A percentile compares a stretch with the other conserved stretches of the same genome.
phyloP scores from a whole-genome alignment of 1,139 yeast species.

The Suhomyces bolitotheri region DNA sequence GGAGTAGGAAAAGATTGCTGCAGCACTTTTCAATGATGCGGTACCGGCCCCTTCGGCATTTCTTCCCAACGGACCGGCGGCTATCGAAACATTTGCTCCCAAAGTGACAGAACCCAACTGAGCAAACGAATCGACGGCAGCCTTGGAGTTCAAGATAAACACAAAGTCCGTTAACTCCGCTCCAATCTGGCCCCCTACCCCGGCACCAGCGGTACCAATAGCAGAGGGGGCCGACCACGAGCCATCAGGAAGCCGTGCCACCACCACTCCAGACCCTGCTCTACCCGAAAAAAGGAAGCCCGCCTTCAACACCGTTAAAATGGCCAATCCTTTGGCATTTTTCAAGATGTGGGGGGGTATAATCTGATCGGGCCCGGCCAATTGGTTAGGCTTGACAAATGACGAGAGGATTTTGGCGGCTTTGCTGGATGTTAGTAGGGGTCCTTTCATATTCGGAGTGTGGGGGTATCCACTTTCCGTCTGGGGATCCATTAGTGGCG shows the following conservation, averaged over 20 bases:
- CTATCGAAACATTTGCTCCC: conserved; percentile 93
- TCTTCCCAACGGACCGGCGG: conserved; percentile 98
- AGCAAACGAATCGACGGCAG: conserved; percentile 93
- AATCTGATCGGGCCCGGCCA: conserved; percentile 84
- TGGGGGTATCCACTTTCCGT: too few relatives aligned
- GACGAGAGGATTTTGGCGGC: conserved; percentile 94
- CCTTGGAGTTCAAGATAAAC: conserved; percentile 78
- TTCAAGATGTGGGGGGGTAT: conserved; percentile 88
- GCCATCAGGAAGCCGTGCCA: conserved; percentile 92
- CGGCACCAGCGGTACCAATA: conserved; percentile 94
- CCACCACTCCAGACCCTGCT: conserved; percentile 96
- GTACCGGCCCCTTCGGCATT: conserved; percentile 98
- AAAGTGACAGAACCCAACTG: conserved; percentile 92
- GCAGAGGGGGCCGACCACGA: conserved; percentile 99
- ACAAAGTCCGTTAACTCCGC: conserved; percentile 97
- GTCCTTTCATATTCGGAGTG: neutral
- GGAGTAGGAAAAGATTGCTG: conserved; percentile 91
- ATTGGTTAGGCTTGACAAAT: conserved; percentile 92
- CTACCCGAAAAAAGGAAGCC: conserved; percentile 95
- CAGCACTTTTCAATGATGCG: conserved; percentile 82
- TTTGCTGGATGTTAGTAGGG: conserved; percentile 48
- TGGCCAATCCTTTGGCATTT: conserved; percentile 90
- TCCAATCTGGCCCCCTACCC: conserved; percentile 97
- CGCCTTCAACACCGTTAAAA: conserved; percentile 90
- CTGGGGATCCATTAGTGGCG: too few relatives aligned